These are phyloP conservation scores for Paralagenidium karlingii DNA, from an alignment of 352 stramenopile species.

Conservation along the genomic window DNA sequence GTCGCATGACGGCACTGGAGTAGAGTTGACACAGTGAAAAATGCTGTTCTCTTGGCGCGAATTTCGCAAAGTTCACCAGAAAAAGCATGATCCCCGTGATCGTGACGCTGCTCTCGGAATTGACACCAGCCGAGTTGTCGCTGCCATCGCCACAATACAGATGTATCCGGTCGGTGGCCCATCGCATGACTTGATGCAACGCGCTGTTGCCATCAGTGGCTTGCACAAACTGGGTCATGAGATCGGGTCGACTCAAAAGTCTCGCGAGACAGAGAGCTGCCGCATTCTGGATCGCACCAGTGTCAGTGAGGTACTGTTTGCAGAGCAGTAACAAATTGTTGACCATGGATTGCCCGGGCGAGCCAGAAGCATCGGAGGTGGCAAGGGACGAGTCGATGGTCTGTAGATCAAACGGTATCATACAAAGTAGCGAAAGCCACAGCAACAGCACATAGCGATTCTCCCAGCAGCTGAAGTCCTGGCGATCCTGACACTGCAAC, in stretches of 20 bases:
- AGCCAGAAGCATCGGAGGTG: conserved; percentile 1
- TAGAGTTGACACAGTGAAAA: conserved; percentile 59
- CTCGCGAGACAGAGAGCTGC: conserved; percentile 90
- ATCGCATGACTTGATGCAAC: too few species aligned
- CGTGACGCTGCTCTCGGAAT: conserved; percentile 3
- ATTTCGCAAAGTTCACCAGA: conserved; percentile 68
- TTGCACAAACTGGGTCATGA: conserved; percentile 88
- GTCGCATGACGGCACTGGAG: conserved; percentile 54
- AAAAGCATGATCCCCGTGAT: conserved; percentile 75
- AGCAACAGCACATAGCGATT: conserved; percentile 87
- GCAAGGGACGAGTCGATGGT: conserved; percentile 89
- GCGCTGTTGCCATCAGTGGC: conserved; percentile 62
- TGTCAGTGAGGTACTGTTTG: conserved; percentile 77
- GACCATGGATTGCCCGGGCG: conserved; percentile 39
- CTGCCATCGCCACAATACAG: conserved; percentile 6
- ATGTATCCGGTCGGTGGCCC: too few species aligned
- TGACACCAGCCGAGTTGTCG: background rate
- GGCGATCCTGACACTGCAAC: conserved; percentile 77
- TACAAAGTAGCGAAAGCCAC: conserved; percentile 96
- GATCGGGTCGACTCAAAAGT: conserved; percentile 91
- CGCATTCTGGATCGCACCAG: conserved; percentile 82
- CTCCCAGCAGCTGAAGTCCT: conserved; percentile 51
- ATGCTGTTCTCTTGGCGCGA: conserved; percentile 58
- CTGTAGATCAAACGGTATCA: conserved; percentile 96
- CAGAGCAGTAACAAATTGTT: conserved; percentile 69